Evolutionary conservation across 139 green algal genomes (phyloP).

Genomic region (Chlorella sp.): DNA sequence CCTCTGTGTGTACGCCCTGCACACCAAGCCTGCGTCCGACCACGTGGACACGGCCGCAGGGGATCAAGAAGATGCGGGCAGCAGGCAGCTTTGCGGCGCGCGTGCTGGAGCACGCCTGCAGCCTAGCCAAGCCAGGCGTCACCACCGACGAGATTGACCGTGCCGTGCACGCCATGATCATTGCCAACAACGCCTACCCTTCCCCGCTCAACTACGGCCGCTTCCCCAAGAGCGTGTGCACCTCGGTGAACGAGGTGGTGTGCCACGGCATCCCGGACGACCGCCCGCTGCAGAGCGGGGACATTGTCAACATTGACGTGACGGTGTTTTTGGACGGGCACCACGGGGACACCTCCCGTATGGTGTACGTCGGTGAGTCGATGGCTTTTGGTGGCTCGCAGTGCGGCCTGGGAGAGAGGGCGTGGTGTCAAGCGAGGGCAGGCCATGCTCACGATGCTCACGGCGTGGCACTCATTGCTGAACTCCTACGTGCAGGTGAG

Average conservation of each 20-base stretch:
- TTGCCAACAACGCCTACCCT: constrained; percentile 88
- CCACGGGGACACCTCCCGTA: constrained; percentile 90
- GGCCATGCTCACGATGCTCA: neutral
- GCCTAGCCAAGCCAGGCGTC: constrained; percentile 71
- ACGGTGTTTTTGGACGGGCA: constrained; percentile 94
- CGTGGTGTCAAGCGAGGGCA: neutral
- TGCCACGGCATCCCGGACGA: constrained; percentile 85
- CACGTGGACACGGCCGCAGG: neutral
- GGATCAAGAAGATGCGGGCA: constrained; percentile 67
- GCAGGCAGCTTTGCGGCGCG: constrained; percentile 78
- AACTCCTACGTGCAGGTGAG: constrained; percentile 50
- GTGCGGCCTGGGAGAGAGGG: neutral
- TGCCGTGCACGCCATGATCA: constrained; percentile 96
- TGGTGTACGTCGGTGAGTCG: constrained; percentile 42
- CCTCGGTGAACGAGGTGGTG: constrained; percentile 95
- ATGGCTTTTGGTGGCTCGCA: neutral
- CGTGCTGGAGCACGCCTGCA: constrained; percentile 72
- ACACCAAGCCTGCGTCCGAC: no score
- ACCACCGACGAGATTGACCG: constrained; percentile 96
- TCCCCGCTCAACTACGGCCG: constrained; percentile 67
- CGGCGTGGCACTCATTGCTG: neutral
- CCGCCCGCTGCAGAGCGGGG: constrained; percentile 57
- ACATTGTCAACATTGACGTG: constrained; percentile 98
- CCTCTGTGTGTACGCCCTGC: no score
- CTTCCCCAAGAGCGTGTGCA: constrained; percentile 98